phyloP scores from a whole-genome alignment of 345 rosid species.

The Dovyalis caffra region DNA sequence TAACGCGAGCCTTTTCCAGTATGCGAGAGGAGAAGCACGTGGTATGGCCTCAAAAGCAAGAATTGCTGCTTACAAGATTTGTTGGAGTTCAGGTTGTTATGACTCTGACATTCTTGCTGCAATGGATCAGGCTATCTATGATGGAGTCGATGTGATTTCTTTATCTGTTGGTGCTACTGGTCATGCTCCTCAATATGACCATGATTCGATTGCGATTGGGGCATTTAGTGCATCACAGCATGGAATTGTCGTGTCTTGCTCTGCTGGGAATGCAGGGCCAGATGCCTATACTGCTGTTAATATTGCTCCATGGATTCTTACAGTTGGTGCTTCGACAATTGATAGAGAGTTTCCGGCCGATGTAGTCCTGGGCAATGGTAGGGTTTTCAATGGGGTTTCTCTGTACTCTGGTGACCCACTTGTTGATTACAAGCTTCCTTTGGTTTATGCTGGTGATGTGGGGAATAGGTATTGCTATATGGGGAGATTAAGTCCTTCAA shows the following conservation, averaged over 20 bases:
- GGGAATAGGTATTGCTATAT: slow-evolving; percentile 46
- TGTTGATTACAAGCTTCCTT: slow-evolving; percentile 36
- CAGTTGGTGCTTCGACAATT: slow-evolving; percentile 83
- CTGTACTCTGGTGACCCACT: slow-evolving; percentile 59
- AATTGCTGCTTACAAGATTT: slow-evolving; percentile 82
- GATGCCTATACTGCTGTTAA: slow-evolving; percentile 67
- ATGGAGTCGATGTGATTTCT: slow-evolving; percentile 83
- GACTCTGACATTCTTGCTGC: slow-evolving; percentile 95
- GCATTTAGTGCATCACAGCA: slow-evolving; percentile 66
- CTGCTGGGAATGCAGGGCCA: slow-evolving; percentile 94
- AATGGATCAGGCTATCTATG: slow-evolving; percentile 77
- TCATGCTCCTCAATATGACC: slow-evolving; percentile 64
- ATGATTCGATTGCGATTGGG: slow-evolving; percentile 79
- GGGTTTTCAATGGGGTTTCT: slow-evolving; percentile 56
- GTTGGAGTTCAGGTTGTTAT: slow-evolving; percentile 77
- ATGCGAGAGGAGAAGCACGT: slow-evolving; percentile 72
- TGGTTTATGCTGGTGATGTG: slow-evolving; percentile 63
- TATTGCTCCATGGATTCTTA: slow-evolving; percentile 89
- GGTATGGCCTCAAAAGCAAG: slow-evolving; percentile 88
- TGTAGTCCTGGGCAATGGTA: slow-evolving; percentile 64
- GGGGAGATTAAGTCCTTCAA: slow-evolving; percentile 13
- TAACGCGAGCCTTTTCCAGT: slow-evolving; percentile 61
- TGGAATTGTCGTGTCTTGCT: slow-evolving; percentile 77
- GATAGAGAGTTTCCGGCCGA: slow-evolving; percentile 88
- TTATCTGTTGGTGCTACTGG: slow-evolving; percentile 78